Base-by-base conservation (phyloP, 352 stramenopile species). In the Phytophthora vignae region DNA sequence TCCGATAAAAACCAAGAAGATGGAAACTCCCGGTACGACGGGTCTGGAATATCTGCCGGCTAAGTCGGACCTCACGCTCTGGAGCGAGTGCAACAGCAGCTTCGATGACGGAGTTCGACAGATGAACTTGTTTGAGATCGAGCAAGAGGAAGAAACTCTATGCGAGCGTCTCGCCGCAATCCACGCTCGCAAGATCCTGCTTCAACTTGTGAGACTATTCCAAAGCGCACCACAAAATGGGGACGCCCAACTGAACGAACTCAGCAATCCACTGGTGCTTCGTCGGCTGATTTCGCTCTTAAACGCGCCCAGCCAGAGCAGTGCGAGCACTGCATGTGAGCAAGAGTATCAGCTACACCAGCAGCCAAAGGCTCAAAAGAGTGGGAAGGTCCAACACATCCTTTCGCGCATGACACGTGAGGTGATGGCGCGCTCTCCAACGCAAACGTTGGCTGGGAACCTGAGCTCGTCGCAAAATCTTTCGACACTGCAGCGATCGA, bases 221-320 rank as follows among this genome's bases (percentile, higher is more conserved):
- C 19, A 42, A 38, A 64, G 56, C 60, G 15, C 50, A 27, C 22
- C 76, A 64, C 54, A 78, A 53, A 72, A 58, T 21, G 60, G 50
- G 12, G 67, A 82, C 17, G 74, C 78, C 25, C 65, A 82, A 12
- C 67, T 96, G 3, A 79, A 72, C 36, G 81, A 85, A 4, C 85
- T 96, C n/a, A 79, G 83, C 0, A 78, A 88, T 46, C 87, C 83
- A 4, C 64, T 84, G 6, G 85, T 87, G 14, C 76, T 96, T 55
- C 89, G 89, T n/a, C 81, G 90, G 11, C 68, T 96, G 22, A 87
- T 96, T 33, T 76, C 81, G 2, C 88, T 91, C 38, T 29, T 84
- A 21, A 79, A 78, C 11, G 42, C 55, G 11, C 55, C 64, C 21
- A 71, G 38, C 42, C 42, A 64, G 61, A 4, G 21, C 40, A 64